These are phyloP conservation scores for Davidsoniella australis DNA, from an alignment of 2,329 filamentous ascomycete genomes.

Conservation along the genomic window DNA sequence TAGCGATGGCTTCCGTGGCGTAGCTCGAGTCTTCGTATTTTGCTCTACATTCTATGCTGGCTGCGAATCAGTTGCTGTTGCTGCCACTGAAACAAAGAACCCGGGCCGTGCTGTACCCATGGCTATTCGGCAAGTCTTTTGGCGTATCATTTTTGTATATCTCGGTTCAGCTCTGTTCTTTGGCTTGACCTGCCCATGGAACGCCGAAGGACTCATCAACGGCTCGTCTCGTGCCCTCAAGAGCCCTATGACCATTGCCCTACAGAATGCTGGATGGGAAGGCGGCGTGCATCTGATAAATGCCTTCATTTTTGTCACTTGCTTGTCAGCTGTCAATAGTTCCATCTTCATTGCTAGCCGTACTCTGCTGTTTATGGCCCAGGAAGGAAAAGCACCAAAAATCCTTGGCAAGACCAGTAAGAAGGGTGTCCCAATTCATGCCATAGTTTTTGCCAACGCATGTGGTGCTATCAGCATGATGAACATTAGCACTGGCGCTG, in stretches of 20 bases:
- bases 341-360: conserved; percentile 64
- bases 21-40: conserved; percentile 50
- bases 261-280: conserved; percentile 57
- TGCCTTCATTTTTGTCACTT: conserved; percentile 57
- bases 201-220: conserved; percentile 45
- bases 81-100: conserved; percentile 43
- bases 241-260: conserved; percentile 57
- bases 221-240: conserved; percentile 45
- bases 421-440: conserved; percentile 44
- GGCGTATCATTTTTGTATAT: conserved; percentile 44
- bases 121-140: conserved; percentile 43
- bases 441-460: conserved; percentile 50
- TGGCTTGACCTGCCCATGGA: conserved; percentile 54
- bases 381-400: conserved; percentile 51
- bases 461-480: conserved; percentile 60
- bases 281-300: conserved; percentile 63
- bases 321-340: conserved; percentile 54
- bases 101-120: conserved; percentile 37
- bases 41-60: conserved; percentile 57
- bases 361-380: conserved; percentile 60
- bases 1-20: conserved; percentile 47
- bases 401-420: conserved; percentile 52
- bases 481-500: conserved; percentile 51
- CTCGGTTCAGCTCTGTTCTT: conserved; percentile 61
- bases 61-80: conserved; percentile 45